These are phyloP conservation scores for Dunaliella primolecta DNA, from an alignment of 139 green algal species.

Conservation along the genomic window DNA sequence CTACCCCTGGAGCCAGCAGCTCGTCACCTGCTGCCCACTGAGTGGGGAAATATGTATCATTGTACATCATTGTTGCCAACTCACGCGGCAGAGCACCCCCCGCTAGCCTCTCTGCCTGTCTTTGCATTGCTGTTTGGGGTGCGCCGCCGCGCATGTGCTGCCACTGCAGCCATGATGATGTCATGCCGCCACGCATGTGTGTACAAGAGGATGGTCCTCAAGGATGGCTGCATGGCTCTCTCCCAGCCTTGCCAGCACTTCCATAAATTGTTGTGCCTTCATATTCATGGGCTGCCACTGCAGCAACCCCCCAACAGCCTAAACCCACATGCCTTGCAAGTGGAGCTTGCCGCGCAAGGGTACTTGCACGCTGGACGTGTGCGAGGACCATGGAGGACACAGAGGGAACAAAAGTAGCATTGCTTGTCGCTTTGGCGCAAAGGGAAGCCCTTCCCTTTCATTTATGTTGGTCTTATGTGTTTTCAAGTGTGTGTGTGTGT, in stretches of 20 bases:
- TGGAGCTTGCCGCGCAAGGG: no score
- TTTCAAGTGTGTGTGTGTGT: not conserved
- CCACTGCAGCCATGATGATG: no score
- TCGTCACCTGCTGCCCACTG: not conserved
- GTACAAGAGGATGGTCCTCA: no score
- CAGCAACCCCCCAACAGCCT: not conserved
- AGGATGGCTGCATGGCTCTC: no score
- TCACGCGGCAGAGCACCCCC: not conserved
- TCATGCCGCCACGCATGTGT: no score
- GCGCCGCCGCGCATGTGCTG: not conserved
- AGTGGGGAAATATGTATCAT: not conserved
- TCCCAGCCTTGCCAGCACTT: not conserved
- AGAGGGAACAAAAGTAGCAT: no score
- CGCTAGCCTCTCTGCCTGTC: not conserved
- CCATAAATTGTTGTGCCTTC: not conserved
- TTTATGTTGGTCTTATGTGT: not conserved
- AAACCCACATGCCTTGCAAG: not conserved
- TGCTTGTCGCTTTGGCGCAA: no score
- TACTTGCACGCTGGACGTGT: no score
- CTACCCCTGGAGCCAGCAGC: not conserved
- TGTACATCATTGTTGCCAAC: not conserved
- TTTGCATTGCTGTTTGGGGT: no score
- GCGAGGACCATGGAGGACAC: no score
- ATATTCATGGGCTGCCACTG: not conserved
- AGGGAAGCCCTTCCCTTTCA: no score